A percentile compares a stretch with the other conserved stretches of the same genome.
Conservation (phyloP, 441 rosid species). For the Breynia disticha region DNA sequence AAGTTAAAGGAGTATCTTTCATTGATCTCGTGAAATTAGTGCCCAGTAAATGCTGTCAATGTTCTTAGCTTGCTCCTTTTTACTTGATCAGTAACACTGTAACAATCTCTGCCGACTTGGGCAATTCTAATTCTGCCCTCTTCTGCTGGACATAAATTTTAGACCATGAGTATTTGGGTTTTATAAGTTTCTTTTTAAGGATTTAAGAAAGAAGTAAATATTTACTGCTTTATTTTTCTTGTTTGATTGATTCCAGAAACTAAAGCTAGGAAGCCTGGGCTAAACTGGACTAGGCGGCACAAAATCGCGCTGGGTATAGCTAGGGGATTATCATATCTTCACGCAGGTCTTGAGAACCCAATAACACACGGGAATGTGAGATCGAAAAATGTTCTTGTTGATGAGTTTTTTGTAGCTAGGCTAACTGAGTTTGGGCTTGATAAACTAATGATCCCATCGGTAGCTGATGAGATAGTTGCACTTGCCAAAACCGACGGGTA, state of each 20-base stretch:
- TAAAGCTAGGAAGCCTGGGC: conserved; percentile 60
- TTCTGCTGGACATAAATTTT: too few relatives aligned
- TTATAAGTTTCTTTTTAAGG: too few relatives aligned
- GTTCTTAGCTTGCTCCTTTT: too few relatives aligned
- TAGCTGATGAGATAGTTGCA: conserved; percentile 90
- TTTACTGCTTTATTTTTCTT: conserved; percentile 1
- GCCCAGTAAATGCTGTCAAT: too few relatives aligned
- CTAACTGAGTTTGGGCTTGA: conserved; percentile 88
- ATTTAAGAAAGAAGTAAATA: too few relatives aligned
- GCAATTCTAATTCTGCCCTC: too few relatives aligned
- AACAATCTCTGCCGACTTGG: too few relatives aligned
- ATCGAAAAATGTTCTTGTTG: conserved; percentile 86
- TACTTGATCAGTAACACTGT: too few relatives aligned
- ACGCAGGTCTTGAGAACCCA: conserved; percentile 65
- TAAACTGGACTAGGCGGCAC: conserved; percentile 94
- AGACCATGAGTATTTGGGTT: too few relatives aligned
- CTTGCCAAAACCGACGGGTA: conserved; percentile 79
- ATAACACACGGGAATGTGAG: conserved; percentile 80
- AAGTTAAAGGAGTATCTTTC: too few relatives aligned
- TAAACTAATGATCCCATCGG: conserved; percentile 78
- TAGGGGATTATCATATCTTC: conserved; percentile 79
- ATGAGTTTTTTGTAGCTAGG: conserved; percentile 72
- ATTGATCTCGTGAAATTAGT: too few relatives aligned
- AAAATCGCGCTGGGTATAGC: conserved; percentile 87
- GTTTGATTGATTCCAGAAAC: conserved; percentile 38